Evolutionary conservation across 1,284 basidiomycete species (phyloP).

Genomic region (Cryptococcus sp.): DNA sequence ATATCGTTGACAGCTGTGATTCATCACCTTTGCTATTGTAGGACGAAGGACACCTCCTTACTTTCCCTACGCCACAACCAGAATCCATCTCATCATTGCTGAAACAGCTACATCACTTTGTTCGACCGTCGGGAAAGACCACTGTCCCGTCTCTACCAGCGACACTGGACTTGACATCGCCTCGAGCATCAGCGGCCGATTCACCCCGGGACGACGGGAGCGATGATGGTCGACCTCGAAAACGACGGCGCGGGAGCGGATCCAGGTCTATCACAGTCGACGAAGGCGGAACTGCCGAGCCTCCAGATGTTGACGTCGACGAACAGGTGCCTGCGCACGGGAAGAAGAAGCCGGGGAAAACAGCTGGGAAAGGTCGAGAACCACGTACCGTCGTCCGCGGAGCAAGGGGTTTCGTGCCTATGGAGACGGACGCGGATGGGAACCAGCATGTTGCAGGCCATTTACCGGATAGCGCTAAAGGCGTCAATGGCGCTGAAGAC

Average conservation of each 20-base stretch:
- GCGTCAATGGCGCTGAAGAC: neutral
- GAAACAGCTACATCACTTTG: constrained; percentile 64
- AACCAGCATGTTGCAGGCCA: constrained; percentile 22
- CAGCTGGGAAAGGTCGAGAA: constrained; percentile 13
- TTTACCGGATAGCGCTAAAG: constrained; percentile 9
- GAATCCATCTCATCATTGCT: constrained; percentile 66
- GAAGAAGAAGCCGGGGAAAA: constrained; percentile 29
- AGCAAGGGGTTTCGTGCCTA: constrained; percentile 19
- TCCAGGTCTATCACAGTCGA: constrained; percentile 4
- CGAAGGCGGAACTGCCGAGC: constrained; percentile 6
- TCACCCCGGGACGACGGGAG: constrained; percentile 12
- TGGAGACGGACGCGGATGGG: constrained; percentile 26
- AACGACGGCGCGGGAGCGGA: constrained; percentile 13
- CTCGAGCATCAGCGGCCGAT: constrained; percentile 4
- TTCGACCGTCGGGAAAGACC: constrained; percentile 42
- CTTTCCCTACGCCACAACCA: constrained; percentile 71
- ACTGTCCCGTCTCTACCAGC: constrained; percentile 34
- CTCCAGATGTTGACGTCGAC: constrained; percentile 8
- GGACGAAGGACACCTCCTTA: constrained; percentile 73
- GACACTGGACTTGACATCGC: constrained; percentile 26
- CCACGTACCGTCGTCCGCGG: constrained; percentile 22
- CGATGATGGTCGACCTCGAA: constrained; percentile 33
- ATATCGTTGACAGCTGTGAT: neutral
- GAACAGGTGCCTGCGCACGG: constrained; percentile 10
- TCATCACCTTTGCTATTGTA: constrained; percentile 44